phyloP scores from a whole-genome alignment of 768 basidiomycete genomes.

The Lactifluus rugatus region DNA sequence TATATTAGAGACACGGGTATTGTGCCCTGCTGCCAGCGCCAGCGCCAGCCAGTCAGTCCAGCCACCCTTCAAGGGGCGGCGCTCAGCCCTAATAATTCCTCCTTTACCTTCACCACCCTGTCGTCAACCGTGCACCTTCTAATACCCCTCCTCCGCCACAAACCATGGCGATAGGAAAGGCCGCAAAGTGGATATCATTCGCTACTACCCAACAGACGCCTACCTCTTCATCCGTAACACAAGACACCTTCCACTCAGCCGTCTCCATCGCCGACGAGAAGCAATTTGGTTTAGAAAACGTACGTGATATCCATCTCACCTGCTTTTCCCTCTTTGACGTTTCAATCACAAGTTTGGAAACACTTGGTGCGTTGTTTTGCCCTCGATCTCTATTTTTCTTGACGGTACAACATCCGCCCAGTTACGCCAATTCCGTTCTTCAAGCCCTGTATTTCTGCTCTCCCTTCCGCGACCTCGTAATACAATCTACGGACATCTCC shows the following conservation, averaged over 20 bases:
- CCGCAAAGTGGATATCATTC: slow-evolving; percentile 18
- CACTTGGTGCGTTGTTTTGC: slow-evolving; percentile 57
- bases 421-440: slow-evolving; percentile 98
- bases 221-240: background rate
- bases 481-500: slow-evolving; percentile 53
- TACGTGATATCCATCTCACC: slow-evolving; percentile 33
- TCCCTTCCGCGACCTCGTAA: slow-evolving; percentile 84
- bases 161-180: slow-evolving; percentile 19
- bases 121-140: background rate
- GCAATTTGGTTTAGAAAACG: slow-evolving; percentile 96
- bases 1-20: too few relatives aligned
- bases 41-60: background rate
- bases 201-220: slow-evolving; percentile 10
- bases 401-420: slow-evolving; percentile 24
- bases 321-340: slow-evolving; percentile 6
- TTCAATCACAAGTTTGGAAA: slow-evolving; percentile 72
- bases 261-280: slow-evolving; percentile 61
- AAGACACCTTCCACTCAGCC: slow-evolving; percentile 14
- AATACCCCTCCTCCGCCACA: background rate
- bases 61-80: background rate
- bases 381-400: background rate
- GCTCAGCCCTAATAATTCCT: background rate
- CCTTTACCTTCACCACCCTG: background rate
- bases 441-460: slow-evolving; percentile 94
- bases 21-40: background rate